Percentiles rank a stretch among this genome's conserved stretches.
Conservation (phyloP, 176 grass and related monocot species). For the Aechmea fasciata region DNA sequence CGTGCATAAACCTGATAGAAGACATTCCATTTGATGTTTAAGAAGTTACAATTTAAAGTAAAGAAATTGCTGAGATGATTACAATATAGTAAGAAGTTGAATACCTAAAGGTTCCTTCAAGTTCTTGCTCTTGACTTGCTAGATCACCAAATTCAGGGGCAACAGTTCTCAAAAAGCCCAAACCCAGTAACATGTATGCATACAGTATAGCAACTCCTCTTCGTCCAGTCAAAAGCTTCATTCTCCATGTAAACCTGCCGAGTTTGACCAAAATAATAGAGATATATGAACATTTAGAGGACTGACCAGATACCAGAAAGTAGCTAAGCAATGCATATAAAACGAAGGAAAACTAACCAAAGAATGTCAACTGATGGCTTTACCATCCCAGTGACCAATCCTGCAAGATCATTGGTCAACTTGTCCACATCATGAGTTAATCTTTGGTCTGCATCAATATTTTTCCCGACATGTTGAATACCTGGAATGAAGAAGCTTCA, state of each 20-base stretch:
- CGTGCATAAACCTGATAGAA: conserved; percentile 80
- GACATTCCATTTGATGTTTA: neutral
- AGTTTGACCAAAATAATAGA: conserved; percentile 19
- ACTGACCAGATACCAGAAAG: neutral
- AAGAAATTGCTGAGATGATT: neutral
- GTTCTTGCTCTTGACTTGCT: conserved; percentile 86
- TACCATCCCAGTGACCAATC: conserved; percentile 97
- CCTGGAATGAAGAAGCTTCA: conserved; percentile 42
- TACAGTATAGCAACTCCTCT: conserved; percentile 96
- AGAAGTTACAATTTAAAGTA: neutral
- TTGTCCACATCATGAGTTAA: conserved; percentile 91
- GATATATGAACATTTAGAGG: conserved; percentile 1
- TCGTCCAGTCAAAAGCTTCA: conserved; percentile 91
- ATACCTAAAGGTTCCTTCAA: conserved; percentile 96
- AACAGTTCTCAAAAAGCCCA: conserved; percentile 86
- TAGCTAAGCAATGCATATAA: neutral
- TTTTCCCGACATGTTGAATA: conserved; percentile 80
- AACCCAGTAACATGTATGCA: conserved; percentile 89
- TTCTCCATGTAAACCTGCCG: conserved; percentile 98
- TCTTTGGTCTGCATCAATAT: conserved; percentile 94
- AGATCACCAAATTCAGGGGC: conserved; percentile 90
- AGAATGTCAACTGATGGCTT: conserved; percentile 94
- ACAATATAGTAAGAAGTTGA: neutral
- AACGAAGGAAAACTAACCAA: conserved; percentile 53
- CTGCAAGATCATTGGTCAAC: conserved; percentile 86